Conservation (phyloP, 2,329 filamentous ascomycete species). For the Aspergillus ustus region DNA sequence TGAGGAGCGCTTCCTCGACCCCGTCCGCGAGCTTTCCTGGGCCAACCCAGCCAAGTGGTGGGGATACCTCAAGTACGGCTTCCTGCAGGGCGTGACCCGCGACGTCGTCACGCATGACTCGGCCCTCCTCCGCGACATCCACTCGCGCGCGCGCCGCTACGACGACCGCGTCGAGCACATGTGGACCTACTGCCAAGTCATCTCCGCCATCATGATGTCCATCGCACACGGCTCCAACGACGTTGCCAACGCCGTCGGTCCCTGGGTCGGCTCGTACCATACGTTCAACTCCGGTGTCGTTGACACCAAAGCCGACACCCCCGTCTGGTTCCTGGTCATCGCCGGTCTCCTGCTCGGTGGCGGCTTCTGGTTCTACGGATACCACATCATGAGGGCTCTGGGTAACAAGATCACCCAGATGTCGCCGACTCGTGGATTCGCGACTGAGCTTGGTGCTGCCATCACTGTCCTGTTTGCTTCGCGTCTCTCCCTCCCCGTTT, state of each 20-base stretch:
- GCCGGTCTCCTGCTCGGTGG: conserved; percentile 45
- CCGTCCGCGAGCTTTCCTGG: conserved; percentile 24
- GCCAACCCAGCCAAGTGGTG: conserved; percentile 31
- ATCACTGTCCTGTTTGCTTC: conserved; percentile 45
- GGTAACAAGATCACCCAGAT: conserved; percentile 51
- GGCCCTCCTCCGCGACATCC: conserved; percentile 43
- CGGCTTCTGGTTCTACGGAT: conserved; percentile 51
- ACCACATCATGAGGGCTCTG: conserved; percentile 45
- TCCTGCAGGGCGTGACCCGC: conserved; percentile 51
- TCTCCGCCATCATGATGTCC: conserved; percentile 48
- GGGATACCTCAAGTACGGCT: conserved; percentile 49
- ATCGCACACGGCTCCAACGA: conserved; percentile 53
- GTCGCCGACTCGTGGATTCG: conserved; percentile 36
- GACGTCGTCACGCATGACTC: conserved; percentile 49
- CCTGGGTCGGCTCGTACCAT: conserved; percentile 46
- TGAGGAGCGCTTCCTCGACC: conserved; percentile 32
- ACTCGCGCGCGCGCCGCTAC: conserved; percentile 49
- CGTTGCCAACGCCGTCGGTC: conserved; percentile 50
- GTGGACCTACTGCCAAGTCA: conserved; percentile 52
- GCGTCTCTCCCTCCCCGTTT: conserved; percentile 41
- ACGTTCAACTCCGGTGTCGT: conserved; percentile 40
- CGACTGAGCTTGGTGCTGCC: conserved; percentile 48
- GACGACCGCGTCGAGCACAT: conserved; percentile 55
- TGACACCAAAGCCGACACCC: conserved; percentile 38
- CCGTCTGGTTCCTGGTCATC: conserved; percentile 47